Evolutionary conservation across 2,329 filamentous ascomycete genomes (phyloP).

Genomic region (Pseudophaeomoniella oleicola): DNA sequence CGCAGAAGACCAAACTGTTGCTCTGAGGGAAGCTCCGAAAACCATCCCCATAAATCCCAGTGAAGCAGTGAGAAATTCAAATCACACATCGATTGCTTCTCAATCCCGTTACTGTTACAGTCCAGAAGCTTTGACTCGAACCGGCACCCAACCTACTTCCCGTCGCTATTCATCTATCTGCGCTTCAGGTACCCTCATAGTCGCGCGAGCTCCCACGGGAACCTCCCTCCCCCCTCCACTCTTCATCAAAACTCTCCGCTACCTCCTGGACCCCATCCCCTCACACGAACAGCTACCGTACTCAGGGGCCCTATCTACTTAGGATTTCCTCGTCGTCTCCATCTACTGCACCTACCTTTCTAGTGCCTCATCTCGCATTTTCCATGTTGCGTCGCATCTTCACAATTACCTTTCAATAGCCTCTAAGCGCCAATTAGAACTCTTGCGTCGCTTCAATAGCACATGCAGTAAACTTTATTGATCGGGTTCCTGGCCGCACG

Average conservation of each 20-base stretch:
- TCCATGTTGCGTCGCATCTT: neutral
- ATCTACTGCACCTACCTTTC: neutral
- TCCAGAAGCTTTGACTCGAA: too few species aligned
- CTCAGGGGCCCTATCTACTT: neutral
- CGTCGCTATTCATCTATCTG: neutral
- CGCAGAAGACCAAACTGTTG: neutral
- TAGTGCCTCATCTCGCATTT: neutral
- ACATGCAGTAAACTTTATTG: neutral
- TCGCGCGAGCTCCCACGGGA: neutral
- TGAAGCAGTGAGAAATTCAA: too few species aligned
- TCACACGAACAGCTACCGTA: neutral
- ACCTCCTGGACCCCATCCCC: neutral
- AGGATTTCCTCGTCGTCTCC: neutral
- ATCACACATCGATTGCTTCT: neutral
- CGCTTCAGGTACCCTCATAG: neutral
- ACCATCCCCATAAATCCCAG: conserved; percentile 1
- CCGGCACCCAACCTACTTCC: neutral
- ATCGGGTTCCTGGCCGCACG: neutral
- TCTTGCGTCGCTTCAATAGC: neutral
- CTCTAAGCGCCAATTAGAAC: neutral
- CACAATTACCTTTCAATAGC: neutral
- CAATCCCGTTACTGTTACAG: too few species aligned
- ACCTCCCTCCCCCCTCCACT: neutral
- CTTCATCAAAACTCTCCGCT: neutral
- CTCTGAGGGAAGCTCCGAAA: neutral